Evolutionary conservation across 73 alveolate genomes (phyloP).

Genomic region (Stentor roeselii): DNA sequence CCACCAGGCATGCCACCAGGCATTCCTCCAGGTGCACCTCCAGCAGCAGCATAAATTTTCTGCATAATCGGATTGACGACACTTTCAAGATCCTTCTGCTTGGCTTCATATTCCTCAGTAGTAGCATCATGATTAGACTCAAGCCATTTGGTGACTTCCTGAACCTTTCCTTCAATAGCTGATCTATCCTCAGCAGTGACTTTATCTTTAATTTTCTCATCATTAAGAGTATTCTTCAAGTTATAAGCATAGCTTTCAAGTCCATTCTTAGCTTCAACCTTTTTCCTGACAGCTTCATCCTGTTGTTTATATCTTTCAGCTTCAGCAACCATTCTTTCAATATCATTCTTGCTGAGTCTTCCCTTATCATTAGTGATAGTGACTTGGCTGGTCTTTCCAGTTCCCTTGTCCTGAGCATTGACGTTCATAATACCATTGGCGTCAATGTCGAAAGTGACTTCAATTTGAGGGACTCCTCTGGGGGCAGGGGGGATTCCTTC

Average conservation of each 20-base stretch:
- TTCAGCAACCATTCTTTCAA: constrained; percentile 77
- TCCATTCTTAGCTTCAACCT: constrained; percentile 83
- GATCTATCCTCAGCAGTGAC: constrained; percentile 78
- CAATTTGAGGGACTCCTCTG: neutral
- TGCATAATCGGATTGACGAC: constrained; percentile 84
- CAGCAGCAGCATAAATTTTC: constrained; percentile 81
- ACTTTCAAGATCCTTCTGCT: constrained; percentile 72
- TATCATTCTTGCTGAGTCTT: constrained; percentile 81
- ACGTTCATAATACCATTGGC: constrained; percentile 93
- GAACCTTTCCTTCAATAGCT: constrained; percentile 31
- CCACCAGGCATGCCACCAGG: constrained; percentile 84
- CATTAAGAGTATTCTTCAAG: constrained; percentile 78
- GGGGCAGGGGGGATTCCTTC: neutral
- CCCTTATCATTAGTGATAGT: constrained; percentile 95
- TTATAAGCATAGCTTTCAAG: constrained; percentile 75
- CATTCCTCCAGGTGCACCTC: constrained; percentile 67
- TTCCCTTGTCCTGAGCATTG: constrained; percentile 94
- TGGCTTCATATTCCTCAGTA: constrained; percentile 69
- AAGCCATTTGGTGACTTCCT: constrained; percentile 55
- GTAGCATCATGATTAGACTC: constrained; percentile 64
- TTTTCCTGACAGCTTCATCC: constrained; percentile 71
- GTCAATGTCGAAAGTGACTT: constrained; percentile 87
- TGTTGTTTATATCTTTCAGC: constrained; percentile 80
- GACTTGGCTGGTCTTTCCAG: constrained; percentile 82
- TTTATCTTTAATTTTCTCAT: constrained; percentile 79